Evolutionary conservation across 2,329 filamentous ascomycete genomes (phyloP).

Genomic region (Graphilbum fragrans): DNA sequence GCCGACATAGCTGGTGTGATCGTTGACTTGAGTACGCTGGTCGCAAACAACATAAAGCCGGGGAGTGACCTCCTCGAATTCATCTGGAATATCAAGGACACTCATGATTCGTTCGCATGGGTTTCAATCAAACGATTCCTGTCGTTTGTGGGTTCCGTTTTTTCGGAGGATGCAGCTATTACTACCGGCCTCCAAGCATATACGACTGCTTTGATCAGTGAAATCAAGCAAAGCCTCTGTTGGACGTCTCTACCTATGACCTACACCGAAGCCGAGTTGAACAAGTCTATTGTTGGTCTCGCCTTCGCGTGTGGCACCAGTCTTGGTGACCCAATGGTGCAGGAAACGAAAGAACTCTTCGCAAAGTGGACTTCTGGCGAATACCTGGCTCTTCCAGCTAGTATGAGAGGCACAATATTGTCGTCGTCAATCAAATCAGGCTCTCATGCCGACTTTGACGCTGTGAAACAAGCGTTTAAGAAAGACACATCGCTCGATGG

Average conservation of each 20-base stretch:
- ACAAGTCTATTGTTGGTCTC: neutral
- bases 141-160: slow-evolving; percentile 10
- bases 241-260: slow-evolving; percentile 58
- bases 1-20: slow-evolving; percentile 55
- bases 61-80: slow-evolving; percentile 35
- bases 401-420: neutral
- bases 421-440: neutral
- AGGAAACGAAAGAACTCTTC: neutral
- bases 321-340: slow-evolving; percentile 45
- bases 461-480: slow-evolving; percentile 67
- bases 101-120: slow-evolving; percentile 41
- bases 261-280: slow-evolving; percentile 30
- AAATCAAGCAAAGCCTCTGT: slow-evolving; percentile 13
- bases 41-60: slow-evolving; percentile 64
- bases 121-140: slow-evolving; percentile 72
- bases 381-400: neutral
- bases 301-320: slow-evolving; percentile 43
- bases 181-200: neutral
- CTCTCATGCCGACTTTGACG: slow-evolving; percentile 65
- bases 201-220: neutral
- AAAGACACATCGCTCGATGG: slow-evolving; percentile 77
- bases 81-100: slow-evolving; percentile 11
- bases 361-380: neutral
- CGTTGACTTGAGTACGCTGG: slow-evolving; percentile 39
- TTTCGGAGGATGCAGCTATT: neutral